Evolutionary conservation across 768 basidiomycete species (phyloP).

Genomic region (Lactarius trivialis): DNA sequence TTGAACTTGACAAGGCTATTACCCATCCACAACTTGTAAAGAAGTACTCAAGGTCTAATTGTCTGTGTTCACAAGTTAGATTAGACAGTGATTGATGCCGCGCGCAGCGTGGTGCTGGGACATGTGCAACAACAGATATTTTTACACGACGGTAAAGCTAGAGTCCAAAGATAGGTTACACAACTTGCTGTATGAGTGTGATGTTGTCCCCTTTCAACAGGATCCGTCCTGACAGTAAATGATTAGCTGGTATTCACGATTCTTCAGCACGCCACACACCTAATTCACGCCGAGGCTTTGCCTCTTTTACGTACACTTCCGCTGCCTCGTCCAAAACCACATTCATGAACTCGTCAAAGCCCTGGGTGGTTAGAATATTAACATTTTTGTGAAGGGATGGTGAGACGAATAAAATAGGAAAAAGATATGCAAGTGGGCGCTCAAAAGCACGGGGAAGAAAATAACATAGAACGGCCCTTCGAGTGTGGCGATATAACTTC

Average conservation of each 20-base stretch:
- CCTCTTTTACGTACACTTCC: constrained; percentile 88
- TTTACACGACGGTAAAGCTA: constrained; percentile 20
- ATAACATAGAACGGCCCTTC: constrained; percentile 30
- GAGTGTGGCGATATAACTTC: constrained; percentile 32
- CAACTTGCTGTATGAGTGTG: constrained; percentile 83
- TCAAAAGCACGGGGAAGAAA: not conserved
- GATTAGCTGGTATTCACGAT: constrained; percentile 6
- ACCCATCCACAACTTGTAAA: constrained; percentile 79
- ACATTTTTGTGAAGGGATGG: not conserved
- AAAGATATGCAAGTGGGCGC: not conserved
- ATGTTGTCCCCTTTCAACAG: constrained; percentile 97
- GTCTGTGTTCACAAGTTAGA: not conserved
- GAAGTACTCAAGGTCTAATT: constrained; percentile 4
- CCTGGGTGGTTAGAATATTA: constrained; percentile 43
- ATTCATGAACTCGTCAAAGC: constrained; percentile 99
- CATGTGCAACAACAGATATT: constrained; percentile 16
- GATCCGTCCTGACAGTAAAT: constrained; percentile 67
- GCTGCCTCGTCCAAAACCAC: constrained; percentile 89
- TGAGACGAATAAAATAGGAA: constrained; percentile 5
- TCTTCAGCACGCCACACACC: constrained; percentile 43
- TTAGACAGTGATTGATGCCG: not conserved
- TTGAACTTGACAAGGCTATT: constrained; percentile 61
- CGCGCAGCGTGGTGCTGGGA: not conserved
- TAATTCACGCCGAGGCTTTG: constrained; percentile 75
- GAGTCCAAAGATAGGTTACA: constrained; percentile 24